Conservation (phyloP, 129 eudicot genomes). For the Chrysanthemum lavandulifolium region DNA sequence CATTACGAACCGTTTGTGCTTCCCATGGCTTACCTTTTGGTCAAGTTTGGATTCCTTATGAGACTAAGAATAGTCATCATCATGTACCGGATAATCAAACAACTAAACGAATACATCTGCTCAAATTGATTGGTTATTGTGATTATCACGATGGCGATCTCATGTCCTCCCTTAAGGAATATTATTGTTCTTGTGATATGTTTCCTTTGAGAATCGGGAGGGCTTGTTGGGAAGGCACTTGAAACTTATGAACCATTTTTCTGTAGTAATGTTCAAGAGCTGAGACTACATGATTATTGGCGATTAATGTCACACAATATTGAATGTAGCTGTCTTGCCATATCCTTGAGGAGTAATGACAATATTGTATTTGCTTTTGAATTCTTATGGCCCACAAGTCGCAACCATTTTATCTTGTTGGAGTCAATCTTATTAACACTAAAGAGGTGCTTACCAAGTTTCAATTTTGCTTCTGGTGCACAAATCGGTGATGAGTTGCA, state of each 20-base stretch:
- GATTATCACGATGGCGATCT: not conserved
- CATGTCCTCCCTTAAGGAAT: not conserved
- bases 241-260: conserved; percentile 2
- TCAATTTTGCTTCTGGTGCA: conserved; percentile 19
- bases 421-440: conserved; percentile 9
- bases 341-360: conserved; percentile 14
- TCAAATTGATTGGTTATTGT: not conserved
- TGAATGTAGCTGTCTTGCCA: conserved; percentile 9
- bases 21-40: not conserved
- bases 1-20: not conserved
- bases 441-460: conserved; percentile 9
- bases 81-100: no score
- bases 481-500: conserved; percentile 8
- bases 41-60: conserved; percentile 18
- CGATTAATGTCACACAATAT: no score
- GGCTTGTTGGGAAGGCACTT: conserved; percentile 10
- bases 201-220: conserved; percentile 9
- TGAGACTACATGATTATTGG: not conserved
- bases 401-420: not conserved
- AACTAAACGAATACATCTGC: not conserved
- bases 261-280: not conserved
- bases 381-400: conserved; percentile 12
- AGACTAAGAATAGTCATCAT: not conserved
- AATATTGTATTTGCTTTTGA: conserved; percentile 5
- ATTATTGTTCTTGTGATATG: not conserved